Evolutionary conservation across 306 rosid genomes (phyloP).

Genomic region (Cucumis melo): DNA sequence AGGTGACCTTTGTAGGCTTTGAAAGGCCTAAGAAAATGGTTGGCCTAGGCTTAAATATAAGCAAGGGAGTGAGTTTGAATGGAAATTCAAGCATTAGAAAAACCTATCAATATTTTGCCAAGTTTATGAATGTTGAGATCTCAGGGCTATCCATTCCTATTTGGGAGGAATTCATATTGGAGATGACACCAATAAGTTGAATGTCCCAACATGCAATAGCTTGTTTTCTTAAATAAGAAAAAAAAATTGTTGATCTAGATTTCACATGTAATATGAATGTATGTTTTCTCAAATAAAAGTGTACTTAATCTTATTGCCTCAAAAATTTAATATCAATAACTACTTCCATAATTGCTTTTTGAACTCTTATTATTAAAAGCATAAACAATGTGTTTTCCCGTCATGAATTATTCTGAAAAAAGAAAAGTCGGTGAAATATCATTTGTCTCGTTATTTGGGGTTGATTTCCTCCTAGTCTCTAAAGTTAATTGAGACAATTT

Average conservation of each 20-base stretch:
- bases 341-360: neutral
- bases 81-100: slow-evolving; percentile 12
- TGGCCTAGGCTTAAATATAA: slow-evolving; percentile 12
- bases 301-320: neutral
- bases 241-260: neutral
- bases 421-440: too few relatives aligned
- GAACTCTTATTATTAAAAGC: neutral
- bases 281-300: neutral
- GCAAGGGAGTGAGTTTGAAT: slow-evolving; percentile 14
- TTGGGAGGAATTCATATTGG: slow-evolving; percentile 48
- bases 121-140: slow-evolving; percentile 27
- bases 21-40: slow-evolving; percentile 17
- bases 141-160: slow-evolving; percentile 38
- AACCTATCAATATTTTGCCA: slow-evolving; percentile 12
- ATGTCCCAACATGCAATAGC: neutral
- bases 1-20: slow-evolving; percentile 48
- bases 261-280: neutral
- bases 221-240: neutral
- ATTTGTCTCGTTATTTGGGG: too few relatives aligned
- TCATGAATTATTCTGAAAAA: too few relatives aligned
- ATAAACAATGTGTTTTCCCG: too few relatives aligned
- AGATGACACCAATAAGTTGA: neutral
- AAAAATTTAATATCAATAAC: neutral
- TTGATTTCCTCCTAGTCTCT: too few relatives aligned
- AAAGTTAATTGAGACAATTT: too few relatives aligned